Base-by-base conservation (phyloP, 2,329 filamentous ascomycete species). In the Sclerotinia sclerotiorum region DNA sequence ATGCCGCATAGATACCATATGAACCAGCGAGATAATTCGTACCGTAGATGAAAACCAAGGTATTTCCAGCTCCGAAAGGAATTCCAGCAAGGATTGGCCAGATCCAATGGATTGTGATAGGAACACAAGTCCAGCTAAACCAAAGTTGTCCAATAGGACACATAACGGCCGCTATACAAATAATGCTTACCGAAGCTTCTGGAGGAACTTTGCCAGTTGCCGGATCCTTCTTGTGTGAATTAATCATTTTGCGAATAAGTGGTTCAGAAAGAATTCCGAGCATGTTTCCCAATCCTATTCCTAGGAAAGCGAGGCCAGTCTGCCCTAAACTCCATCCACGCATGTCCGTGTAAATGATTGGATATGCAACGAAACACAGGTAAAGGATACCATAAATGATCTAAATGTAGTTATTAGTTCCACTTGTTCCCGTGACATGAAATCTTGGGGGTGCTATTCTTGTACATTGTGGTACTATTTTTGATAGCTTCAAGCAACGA, bases 281-380 rank as follows among this genome's bases (percentile, higher is more conserved):
- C 73, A 90, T 79, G 2, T 85, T 88, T 58, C 90, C 89, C 27
- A 87, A 80, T n/a, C 86, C 87, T 54, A 86, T 85, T 15, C 92
- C 94, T 7, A 89, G 75, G 78, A 96, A 97, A 1, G 92, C 86
- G 2, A 97, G 85, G 0, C 94, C 93, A 0, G 89, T 87, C 48
- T 90, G 79, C 1, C 91, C 89, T 0, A 90, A 82, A 2, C 84
- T 84, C 94, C 93, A 97, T 70, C 92, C 92, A 24, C 94, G 90
- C 69, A 87, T 80, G 10, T 85, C 77, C 15, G 84, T 83, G 79
- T 95, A 97, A 69, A 97, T 90, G 69, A 96, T 90, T 0, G 93
- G 93, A 77, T 96, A 96, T 17, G 92, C 92, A 21, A 96, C 90
- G 80, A 97, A 97, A 79, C 92, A 96, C 44, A 97, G 87, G 76